Evolutionary conservation across 2,329 filamentous ascomycete species (phyloP), one percentile per base, ranked within the genome.

Genomic region (Metarhizium rileyi): DNA sequence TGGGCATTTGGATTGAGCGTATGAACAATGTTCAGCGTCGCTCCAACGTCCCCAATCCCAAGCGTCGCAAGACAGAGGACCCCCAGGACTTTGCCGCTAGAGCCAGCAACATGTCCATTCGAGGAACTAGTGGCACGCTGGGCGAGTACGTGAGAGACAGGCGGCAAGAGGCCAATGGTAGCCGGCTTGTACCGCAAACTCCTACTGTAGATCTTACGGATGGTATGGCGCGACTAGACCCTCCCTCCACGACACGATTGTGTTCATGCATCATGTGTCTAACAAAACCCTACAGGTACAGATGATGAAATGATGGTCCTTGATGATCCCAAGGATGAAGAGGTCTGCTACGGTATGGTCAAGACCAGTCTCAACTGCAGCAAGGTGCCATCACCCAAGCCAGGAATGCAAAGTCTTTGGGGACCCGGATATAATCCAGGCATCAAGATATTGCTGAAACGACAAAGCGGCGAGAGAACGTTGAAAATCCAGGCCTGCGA

Each of bases 271-370:
- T 33, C 12, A 2, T n/a, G 14, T 46, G 28, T 6, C 52, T 71
- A 14, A 72, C 79, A 18, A 35, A 67, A 18, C 22, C 4, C 74
- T 53, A 41, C 27, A 62, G 60, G 60, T 27, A 60, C 60, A 55
- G 83, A 86, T 41, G 78, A 81, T 25, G 79, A 85, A 9, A 60
- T 81, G 4, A 66, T 76, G 20, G 70, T 81, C 33, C 65, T 82
- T 14, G 74, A 76, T 40, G 77, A 86, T 50, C 74, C 80, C 27
- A 77, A 73, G 44, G 76, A 82, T 20, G 80, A 87, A 61, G 81
- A 88, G 59, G 84, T 94, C 3, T 94, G 88, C 66, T 90, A 87
- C 60, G 89, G 89, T 40, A 85, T 86, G 67, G 67, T 94, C 20
- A 82, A 88, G 49, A 77, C 82, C 2, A 78, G 71, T 48, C 71